These are phyloP conservation scores for Cymbopogon flexuosus DNA, from an alignment of 202 grass and related monocot genomes.

Conservation along the genomic window DNA sequence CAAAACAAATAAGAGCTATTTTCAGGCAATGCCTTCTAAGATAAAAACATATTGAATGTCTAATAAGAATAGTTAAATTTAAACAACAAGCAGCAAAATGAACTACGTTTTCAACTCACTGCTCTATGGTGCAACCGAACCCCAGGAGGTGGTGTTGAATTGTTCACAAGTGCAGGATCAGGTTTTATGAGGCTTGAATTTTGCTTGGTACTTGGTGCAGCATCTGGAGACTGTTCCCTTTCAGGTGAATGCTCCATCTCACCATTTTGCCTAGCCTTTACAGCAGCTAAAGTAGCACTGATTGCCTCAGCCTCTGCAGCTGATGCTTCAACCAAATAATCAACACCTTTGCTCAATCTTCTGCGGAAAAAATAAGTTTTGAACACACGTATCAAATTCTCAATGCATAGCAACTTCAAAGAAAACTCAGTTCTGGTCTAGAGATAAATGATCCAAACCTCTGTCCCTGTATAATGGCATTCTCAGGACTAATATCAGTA, in stretches of 20 bases:
- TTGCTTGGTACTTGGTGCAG: constrained; percentile 47
- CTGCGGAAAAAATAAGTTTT: constrained; percentile 43
- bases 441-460: constrained; percentile 53
- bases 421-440: background rate
- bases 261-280: constrained; percentile 87
- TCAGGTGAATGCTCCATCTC: constrained; percentile 65
- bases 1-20: constrained; percentile 16
- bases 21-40: background rate
- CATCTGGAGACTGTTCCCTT: constrained; percentile 46
- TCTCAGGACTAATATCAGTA: constrained; percentile 92
- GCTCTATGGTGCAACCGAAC: constrained; percentile 98
- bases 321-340: constrained; percentile 95
- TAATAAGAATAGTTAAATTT: background rate
- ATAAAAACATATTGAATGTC: constrained; percentile 18
- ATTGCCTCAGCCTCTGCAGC: constrained; percentile 98
- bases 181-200: constrained; percentile 61
- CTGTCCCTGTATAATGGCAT: constrained; percentile 79
- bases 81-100: constrained; percentile 26
- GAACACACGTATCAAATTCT: background rate
- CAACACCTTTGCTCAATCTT: constrained; percentile 90
- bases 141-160: constrained; percentile 57
- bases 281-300: constrained; percentile 91
- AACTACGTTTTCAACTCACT: constrained; percentile 45
- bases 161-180: constrained; percentile 48
- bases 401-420: background rate